Evolutionary conservation across 129 eudicot species (phyloP), one percentile per base, ranked within the genome.

Genomic region (Oenanthe sinensis): DNA sequence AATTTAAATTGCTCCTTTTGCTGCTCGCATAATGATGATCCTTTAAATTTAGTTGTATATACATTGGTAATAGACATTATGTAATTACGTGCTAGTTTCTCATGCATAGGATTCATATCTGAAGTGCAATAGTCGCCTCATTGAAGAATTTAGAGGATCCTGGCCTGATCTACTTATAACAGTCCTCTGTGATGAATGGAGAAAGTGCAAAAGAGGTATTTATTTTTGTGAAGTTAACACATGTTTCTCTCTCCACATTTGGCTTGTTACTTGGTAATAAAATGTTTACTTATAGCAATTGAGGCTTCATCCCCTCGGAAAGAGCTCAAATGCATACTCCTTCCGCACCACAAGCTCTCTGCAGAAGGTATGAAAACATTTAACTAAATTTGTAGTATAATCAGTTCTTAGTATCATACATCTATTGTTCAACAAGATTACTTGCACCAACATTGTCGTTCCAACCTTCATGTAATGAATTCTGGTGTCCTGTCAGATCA

Each of bases 191-290:
- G 93, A 91, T 87, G 97, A 94, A 85, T 94, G 97, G 98, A 83
- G 91, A 82, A 94, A 88, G 80, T 94, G 97, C 89, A 94, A 94
- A 90, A 87, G 97, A 91, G 97, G 97, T 94, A 84, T 67, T 75
- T 37, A n/a, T n/a, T 78, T 50, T 6, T 55, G 71, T 78, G 55
- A 74, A 67, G 8, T 72, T 17, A 42, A 40, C n/a, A 75, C 19
- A 77, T 75, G 54, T 28, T 62, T 4, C 80, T 82, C 30, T 36
- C 44, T 30, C 17, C 19, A 65, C 24, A 75, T 44, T 47, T 49
- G 16, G 47, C 19, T 50, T 79, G 52, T 50, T n/a, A 77, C 71
- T 75, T 60, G 46, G 63, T 72, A 11, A 43, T 77, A 52, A 2
- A 67, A 11, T 15, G 17, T 33, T 72, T 63, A 15, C 55, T 76